Conservation (phyloP, 108 stramenopile species). For the Schizochytrium sp. region DNA sequence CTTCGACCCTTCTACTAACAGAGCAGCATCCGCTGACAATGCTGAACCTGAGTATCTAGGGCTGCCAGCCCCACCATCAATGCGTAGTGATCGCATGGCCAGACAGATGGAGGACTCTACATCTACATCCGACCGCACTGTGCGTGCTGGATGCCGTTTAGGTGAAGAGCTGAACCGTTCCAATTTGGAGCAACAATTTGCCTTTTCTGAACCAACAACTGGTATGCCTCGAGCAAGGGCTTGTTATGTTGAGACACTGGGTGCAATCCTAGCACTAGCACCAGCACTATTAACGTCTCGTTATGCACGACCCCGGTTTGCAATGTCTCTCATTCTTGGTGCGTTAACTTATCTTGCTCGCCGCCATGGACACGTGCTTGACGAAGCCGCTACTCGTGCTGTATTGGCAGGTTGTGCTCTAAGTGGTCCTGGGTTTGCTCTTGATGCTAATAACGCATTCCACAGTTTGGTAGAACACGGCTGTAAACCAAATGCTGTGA, state of each 20-base stretch:
- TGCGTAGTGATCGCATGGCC: neutral
- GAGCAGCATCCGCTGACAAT: neutral
- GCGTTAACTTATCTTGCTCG: neutral
- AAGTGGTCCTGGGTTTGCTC: conserved; percentile 26
- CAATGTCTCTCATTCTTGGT: neutral
- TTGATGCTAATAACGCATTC: conserved; percentile 37
- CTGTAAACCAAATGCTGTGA: conserved; percentile 29
- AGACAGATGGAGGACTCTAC: neutral
- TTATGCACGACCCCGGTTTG: conserved; percentile 5
- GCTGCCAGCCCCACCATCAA: neutral
- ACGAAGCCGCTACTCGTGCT: conserved; percentile 43
- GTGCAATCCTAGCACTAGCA: conserved; percentile 14
- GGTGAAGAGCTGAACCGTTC: conserved; percentile 45
- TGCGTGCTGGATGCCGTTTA: conserved; percentile 19
- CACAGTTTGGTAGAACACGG: conserved; percentile 44
- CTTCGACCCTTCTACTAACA: neutral
- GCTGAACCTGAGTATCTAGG: neutral
- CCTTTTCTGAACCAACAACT: conserved; percentile 29
- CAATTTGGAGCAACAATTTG: conserved; percentile 36
- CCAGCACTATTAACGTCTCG: conserved; percentile 5
- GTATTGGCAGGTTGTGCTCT: conserved; percentile 22
- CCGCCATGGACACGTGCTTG: conserved; percentile 35
- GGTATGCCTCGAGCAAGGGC: conserved; percentile 36
- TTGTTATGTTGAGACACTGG: conserved; percentile 20
- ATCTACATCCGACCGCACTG: conserved; percentile 1